These are phyloP conservation scores for Podila clonocystis DNA, from an alignment of 192 early-diverging fungal species.

Conservation along the genomic window DNA sequence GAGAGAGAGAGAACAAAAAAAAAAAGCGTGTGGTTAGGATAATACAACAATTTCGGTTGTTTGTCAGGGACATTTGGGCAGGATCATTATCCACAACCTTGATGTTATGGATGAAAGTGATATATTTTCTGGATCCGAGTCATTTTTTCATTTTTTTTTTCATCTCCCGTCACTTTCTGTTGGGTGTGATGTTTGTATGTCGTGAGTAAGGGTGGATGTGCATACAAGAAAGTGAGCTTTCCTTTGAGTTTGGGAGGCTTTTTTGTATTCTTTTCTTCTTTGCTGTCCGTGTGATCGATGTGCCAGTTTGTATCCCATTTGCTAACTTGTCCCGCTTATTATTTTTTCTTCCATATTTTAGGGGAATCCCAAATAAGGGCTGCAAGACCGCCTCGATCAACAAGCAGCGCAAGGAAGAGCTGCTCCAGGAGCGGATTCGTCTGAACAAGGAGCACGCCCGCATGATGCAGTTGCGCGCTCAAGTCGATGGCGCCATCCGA, in stretches of 20 bases:
- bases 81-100: too few species aligned
- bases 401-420: conserved; percentile 29
- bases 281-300: not conserved
- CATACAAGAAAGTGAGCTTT: not conserved
- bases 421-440: conserved; percentile 30
- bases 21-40: too few species aligned
- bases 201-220: not conserved
- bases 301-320: not conserved
- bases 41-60: too few species aligned
- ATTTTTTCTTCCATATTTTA: conserved; percentile 5
- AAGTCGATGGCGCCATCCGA: conserved; percentile 28
- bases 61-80: too few species aligned
- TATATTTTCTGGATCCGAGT: not conserved
- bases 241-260: conserved; percentile 4
- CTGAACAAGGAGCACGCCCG: conserved; percentile 25
- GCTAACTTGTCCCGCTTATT: not conserved
- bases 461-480: conserved; percentile 22
- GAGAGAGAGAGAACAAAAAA: too few species aligned
- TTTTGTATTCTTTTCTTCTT: not conserved
- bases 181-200: not conserved
- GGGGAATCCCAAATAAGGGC: conserved; percentile 31
- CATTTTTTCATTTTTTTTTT: not conserved
- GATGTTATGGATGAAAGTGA: not conserved
- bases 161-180: not conserved
- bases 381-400: conserved; percentile 27